These are phyloP conservation scores for Stephania cephalantha DNA, from an alignment of 164 flowering plant genomes.

Conservation along the genomic window DNA sequence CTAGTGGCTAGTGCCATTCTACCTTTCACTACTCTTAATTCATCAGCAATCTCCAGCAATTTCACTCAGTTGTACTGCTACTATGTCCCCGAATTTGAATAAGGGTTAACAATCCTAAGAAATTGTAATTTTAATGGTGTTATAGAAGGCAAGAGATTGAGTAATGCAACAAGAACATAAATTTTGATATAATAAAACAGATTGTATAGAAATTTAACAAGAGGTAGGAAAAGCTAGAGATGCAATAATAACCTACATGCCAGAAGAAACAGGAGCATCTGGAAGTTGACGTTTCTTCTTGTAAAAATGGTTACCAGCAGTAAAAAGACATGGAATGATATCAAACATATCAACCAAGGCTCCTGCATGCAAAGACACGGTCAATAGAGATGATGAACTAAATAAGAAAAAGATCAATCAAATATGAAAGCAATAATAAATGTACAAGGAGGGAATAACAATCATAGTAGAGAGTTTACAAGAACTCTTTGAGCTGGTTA, in stretches of 20 bases:
- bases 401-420: not conserved
- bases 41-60: not conserved
- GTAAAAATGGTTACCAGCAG: conserved; percentile 44
- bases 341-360: conserved; percentile 71
- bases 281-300: conserved; percentile 71
- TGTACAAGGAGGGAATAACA: not conserved
- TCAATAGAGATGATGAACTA: not conserved
- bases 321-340: conserved; percentile 50
- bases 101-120: not conserved
- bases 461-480: not conserved
- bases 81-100: not conserved
- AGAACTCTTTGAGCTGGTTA: not conserved
- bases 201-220: not conserved
- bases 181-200: not conserved
- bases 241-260: conserved; percentile 44
- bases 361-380: conserved; percentile 42
- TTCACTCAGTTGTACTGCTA: not conserved
- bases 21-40: not conserved
- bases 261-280: conserved; percentile 74
- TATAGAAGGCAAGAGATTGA: too few relatives aligned
- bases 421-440: not conserved
- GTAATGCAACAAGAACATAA: not conserved
- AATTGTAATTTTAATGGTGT: too few relatives aligned
- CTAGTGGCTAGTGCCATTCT: not conserved
- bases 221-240: not conserved